These are phyloP conservation scores for Fusarium agapanthi DNA, from an alignment of 2,329 filamentous ascomycete genomes.

Conservation along the genomic window DNA sequence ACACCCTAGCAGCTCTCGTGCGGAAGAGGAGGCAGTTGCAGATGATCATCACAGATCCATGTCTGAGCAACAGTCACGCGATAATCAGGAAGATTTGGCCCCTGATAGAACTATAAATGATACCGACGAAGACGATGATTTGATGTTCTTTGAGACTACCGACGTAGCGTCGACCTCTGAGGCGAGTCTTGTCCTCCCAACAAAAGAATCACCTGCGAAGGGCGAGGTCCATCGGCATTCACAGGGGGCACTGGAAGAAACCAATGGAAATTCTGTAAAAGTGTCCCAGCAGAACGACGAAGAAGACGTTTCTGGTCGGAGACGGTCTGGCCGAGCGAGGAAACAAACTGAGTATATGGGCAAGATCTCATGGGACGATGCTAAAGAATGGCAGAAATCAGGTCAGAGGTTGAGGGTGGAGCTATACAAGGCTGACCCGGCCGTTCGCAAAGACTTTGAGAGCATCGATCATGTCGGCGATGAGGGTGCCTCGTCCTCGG, in stretches of 20 bases:
- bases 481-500: not conserved
- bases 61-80: not conserved
- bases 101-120: slow-evolving; percentile 13
- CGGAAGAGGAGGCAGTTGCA: not conserved
- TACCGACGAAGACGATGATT: slow-evolving; percentile 41
- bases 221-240: not conserved
- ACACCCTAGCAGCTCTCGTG: not conserved
- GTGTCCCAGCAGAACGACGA: not conserved
- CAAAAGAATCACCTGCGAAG: not conserved
- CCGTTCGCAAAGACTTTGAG: slow-evolving; percentile 11
- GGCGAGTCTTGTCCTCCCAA: not conserved
- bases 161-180: not conserved
- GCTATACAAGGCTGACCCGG: slow-evolving; percentile 9
- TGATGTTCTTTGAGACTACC: slow-evolving; percentile 11
- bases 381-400: slow-evolving; percentile 12
- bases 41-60: not conserved
- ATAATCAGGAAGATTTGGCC: not conserved
- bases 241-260: not conserved
- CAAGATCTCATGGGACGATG: slow-evolving; percentile 44
- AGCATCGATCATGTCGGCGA: not conserved
- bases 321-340: slow-evolving; percentile 41
- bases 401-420: slow-evolving; percentile 21
- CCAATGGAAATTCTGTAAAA: not conserved
- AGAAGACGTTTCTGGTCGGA: slow-evolving; percentile 23
- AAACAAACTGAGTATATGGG: slow-evolving; percentile 45